Evolutionary conservation across 139 green algal genomes (phyloP), one percentile per base, ranked within the genome.

Genomic region (Auxenochlorella pyrenoidosa): DNA sequence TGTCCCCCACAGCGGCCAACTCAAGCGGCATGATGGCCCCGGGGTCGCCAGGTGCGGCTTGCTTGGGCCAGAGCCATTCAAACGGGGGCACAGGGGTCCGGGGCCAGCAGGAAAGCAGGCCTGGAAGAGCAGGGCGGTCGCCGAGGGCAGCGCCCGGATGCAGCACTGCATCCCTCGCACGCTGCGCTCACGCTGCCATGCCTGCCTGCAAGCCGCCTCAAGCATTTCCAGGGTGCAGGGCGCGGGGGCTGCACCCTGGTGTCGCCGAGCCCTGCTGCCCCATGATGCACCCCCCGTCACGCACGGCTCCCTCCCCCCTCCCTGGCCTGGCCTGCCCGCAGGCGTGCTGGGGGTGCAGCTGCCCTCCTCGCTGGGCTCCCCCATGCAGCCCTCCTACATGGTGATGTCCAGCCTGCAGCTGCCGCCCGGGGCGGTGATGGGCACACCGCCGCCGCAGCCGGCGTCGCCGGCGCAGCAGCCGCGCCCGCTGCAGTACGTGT

Each of bases 401-500:
- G 34, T 76, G 15, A 76, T 76, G 66, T 40, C 32, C 66, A 40
- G 66, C 66, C 30, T 54, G 79, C 58, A 60, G 79, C 36, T 85
- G 54, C 54, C 51, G 34, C 19, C 54, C 22, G 59, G 59, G n/a
- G 54, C 18, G 59, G 40, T 71, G 32, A 36, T 83, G 77, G n/a
- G 32, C 26, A 24, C 44, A 44, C 26, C 75, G 75, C 26, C 28
- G 75, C 21, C 73, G 73, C 44, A 44, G 28, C 28, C 44, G 28
- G 21, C 16, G 30, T 71, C 28, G 51, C 34, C n/a, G 5, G 34
- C 34, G 34, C 78, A 73, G 78, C n/a, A 51, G 34, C 59, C 6
- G 38, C 47, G 38, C 34, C 63, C 63, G 28, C 34, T 44, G 70
- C 70, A 76, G 70, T 91, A 81, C 60, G 10, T 47, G 19, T 91